A percentile compares a stretch with the other conserved stretches of the same genome.
Evolutionary conservation across 75 land plant species (phyloP).

Genomic region (Picea sitchensis): DNA sequence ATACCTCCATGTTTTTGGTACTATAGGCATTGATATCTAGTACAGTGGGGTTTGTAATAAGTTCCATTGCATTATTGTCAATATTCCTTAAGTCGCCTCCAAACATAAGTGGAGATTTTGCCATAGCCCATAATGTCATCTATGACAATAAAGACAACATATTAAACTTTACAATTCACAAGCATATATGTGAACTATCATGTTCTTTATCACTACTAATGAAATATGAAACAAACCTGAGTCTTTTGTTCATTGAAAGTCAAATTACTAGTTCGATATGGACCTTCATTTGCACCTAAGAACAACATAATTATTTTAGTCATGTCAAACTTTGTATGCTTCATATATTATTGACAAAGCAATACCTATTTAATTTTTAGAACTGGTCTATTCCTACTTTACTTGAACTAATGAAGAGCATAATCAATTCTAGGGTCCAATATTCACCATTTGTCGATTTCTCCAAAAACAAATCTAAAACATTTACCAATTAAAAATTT

Average conservation of each 20-base stretch:
- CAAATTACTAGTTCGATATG: conserved; percentile 13
- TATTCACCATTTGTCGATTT: too few species aligned
- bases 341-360: not conserved
- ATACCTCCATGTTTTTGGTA: conserved; percentile 34
- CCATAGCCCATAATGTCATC: conserved; percentile 50
- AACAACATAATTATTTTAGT: not conserved
- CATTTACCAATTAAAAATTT: too few species aligned
- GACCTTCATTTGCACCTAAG: conserved; percentile 16
- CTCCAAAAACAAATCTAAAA: too few species aligned
- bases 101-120: conserved; percentile 40
- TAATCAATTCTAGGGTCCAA: too few species aligned
- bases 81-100: conserved; percentile 39
- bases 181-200: not conserved
- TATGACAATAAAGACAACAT: not conserved
- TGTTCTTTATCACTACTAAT: not conserved
- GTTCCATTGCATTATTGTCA: conserved; percentile 16
- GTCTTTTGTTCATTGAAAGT: conserved; percentile 21
- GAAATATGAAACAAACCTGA: conserved; percentile 6
- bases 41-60: conserved; percentile 33
- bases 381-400: not conserved
- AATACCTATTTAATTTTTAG: not conserved
- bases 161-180: not conserved
- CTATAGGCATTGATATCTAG: conserved; percentile 35
- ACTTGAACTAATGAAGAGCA: not conserved
- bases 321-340: not conserved